phyloP scores from a whole-genome alignment of 2,329 filamentous ascomycete species.

The Diaporthe citrichinensis region DNA sequence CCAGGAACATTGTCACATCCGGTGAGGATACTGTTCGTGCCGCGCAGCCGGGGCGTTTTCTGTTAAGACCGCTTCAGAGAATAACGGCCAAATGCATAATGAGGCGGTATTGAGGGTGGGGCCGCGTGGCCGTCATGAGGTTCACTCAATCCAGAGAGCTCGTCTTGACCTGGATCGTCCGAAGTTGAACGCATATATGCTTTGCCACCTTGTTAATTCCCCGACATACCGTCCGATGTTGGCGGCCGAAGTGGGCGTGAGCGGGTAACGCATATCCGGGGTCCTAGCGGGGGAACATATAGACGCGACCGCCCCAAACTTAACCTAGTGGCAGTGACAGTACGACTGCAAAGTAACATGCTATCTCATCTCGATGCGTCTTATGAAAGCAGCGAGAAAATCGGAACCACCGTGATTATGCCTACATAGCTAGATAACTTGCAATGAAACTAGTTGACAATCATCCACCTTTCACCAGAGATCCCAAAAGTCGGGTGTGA shows the following conservation, averaged over 20 bases:
- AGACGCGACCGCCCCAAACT: neutral
- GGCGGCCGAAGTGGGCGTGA: neutral
- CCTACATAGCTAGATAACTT: neutral
- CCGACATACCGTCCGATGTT: constrained; percentile 12
- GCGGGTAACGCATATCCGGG: constrained; percentile 17
- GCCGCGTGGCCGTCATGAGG: constrained; percentile 1
- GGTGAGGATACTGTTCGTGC: neutral
- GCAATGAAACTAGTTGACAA: neutral
- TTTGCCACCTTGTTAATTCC: constrained; percentile 12
- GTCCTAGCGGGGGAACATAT: neutral
- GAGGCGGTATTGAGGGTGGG: neutral
- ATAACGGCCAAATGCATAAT: neutral
- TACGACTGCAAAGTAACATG: neutral
- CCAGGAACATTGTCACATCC: neutral
- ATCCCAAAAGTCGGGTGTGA: neutral
- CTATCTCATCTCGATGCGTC: neutral
- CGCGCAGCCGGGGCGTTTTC: neutral
- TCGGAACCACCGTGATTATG: neutral
- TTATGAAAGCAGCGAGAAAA: neutral
- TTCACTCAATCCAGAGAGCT: neutral
- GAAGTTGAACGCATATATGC: neutral
- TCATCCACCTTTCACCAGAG: neutral
- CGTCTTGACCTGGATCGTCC: neutral
- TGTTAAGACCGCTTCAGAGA: neutral
- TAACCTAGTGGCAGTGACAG: neutral